These are phyloP conservation scores for Furcasterigmium furcatum DNA, from an alignment of 2,329 filamentous ascomycete species.

Conservation along the genomic window DNA sequence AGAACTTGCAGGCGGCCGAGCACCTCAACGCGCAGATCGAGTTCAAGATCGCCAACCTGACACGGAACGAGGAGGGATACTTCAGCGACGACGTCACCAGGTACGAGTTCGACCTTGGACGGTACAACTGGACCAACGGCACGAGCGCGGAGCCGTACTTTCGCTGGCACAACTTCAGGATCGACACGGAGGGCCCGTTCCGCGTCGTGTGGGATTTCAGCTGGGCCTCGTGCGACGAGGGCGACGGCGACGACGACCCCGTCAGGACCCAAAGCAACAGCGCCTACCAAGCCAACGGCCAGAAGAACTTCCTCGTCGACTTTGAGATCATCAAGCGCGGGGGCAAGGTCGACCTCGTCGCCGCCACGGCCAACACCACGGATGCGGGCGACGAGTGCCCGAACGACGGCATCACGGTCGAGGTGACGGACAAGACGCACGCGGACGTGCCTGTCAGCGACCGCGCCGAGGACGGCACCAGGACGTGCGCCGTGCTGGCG, in stretches of 20 bases:
- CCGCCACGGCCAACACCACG: slow-evolving; percentile 5
- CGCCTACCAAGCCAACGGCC: slow-evolving; percentile 4
- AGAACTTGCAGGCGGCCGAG: slow-evolving; percentile 16
- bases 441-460: not conserved
- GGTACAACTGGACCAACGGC: not conserved
- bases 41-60: slow-evolving; percentile 5
- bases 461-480: not conserved
- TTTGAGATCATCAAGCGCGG: slow-evolving; percentile 12
- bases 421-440: slow-evolving; percentile 10
- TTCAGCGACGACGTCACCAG: not conserved
- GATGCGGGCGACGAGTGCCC: slow-evolving; percentile 2
- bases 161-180: slow-evolving; percentile 5
- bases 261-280: slow-evolving; percentile 4
- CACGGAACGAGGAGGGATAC: too few species aligned
- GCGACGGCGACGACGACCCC: not conserved
- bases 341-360: slow-evolving; percentile 9
- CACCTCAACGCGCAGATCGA: slow-evolving; percentile 9
- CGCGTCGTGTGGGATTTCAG: slow-evolving; percentile 3
- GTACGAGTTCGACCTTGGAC: not conserved
- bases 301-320: slow-evolving; percentile 4
- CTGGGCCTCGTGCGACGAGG: slow-evolving; percentile 10
- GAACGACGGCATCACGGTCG: slow-evolving; percentile 5
- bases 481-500: slow-evolving; percentile 6
- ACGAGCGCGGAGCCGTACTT: slow-evolving; percentile 8
- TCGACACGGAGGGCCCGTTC: slow-evolving; percentile 8